Evolutionary conservation across 345 rosid species (phyloP), one percentile per base, ranked within the genome.

Genomic region (Pistacia vera): DNA sequence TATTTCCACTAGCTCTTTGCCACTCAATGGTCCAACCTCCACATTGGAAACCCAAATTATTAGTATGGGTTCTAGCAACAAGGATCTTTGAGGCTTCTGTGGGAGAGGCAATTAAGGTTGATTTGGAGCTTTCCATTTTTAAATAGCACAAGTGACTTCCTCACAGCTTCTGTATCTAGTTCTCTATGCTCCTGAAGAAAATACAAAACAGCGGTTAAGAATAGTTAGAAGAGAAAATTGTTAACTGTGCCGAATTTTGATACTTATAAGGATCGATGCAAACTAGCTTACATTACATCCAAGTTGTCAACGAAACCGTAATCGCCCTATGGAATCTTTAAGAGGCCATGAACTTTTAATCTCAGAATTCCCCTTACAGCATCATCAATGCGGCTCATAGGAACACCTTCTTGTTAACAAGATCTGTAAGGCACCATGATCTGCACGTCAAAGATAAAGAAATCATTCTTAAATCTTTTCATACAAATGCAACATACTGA

Each of bases 271-370:
- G 25, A 25, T 25, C 17, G 5, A 7, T 59, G 17, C 38, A 6
- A 18, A 58, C 38, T 55, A 58, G 59, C 63, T 57, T 52, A 90
- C 99, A 91, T 88, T 88, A 83, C 98, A 90, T 70, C 97, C 99
- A 18, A 96, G 91, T 82, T 90, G 75, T 88, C 69, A 89, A 74
- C 86, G 49, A 90, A 81, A 81, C 92, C 90, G 75, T 68, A 68
- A 84, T 95, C 97, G 63, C 97, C 98, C 79, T 85, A 78, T 72
- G 99, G 98, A 76, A 87, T 88, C 84, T 96, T 97, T 86, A 93
- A 93, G 16, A 96, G 91, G 65, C 97, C 95, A 90, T 90, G 74
- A 80, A 96, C 90, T 79, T 96, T 93, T 57, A 96, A 97, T 20
- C 82, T 85, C 84, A 93, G 80, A 82, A 93, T 92, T 80, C 98